Conservation (phyloP, 164 flowering plant species). For the Warburgia ugandensis region DNA sequence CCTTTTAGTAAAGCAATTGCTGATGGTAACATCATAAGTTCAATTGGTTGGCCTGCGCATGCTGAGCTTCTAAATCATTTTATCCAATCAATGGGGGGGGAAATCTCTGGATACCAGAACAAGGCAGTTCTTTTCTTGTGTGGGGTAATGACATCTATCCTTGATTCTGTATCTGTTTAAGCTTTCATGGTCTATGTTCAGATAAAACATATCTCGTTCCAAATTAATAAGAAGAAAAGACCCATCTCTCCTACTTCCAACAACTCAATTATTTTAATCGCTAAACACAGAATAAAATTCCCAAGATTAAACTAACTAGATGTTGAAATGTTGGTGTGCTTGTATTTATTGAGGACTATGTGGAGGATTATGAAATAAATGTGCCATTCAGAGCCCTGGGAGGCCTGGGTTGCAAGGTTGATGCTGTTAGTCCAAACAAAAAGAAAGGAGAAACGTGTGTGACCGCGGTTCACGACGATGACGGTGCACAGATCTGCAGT, state of each 20-base stretch:
- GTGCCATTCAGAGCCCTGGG: conserved; percentile 26
- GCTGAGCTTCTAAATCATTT: conserved; percentile 16
- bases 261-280: too few relatives aligned
- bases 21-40: conserved; percentile 22
- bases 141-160: conserved; percentile 16
- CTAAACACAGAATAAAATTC: too few relatives aligned
- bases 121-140: conserved; percentile 21
- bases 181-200: too few relatives aligned
- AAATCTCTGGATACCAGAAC: conserved; percentile 14
- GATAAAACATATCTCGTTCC: too few relatives aligned
- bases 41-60: conserved; percentile 35
- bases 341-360: conserved; percentile 18
- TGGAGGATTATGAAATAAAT: conserved; percentile 27
- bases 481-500: conserved; percentile 22
- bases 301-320: not conserved
- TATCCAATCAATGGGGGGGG: conserved; percentile 17
- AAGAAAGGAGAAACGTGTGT: conserved; percentile 24
- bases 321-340: not conserved
- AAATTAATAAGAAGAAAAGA: too few relatives aligned
- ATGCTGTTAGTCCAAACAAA: conserved; percentile 19
- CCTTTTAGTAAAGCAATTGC: conserved; percentile 18
- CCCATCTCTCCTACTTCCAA: too few relatives aligned
- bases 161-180: too few relatives aligned
- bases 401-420: conserved; percentile 24
- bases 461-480: conserved; percentile 19